Percentiles rank a stretch among this genome's conserved stretches.
These are phyloP conservation scores for Fusarium albosuccineum DNA, from an alignment of 2,329 filamentous ascomycete genomes.

Conservation along the genomic window DNA sequence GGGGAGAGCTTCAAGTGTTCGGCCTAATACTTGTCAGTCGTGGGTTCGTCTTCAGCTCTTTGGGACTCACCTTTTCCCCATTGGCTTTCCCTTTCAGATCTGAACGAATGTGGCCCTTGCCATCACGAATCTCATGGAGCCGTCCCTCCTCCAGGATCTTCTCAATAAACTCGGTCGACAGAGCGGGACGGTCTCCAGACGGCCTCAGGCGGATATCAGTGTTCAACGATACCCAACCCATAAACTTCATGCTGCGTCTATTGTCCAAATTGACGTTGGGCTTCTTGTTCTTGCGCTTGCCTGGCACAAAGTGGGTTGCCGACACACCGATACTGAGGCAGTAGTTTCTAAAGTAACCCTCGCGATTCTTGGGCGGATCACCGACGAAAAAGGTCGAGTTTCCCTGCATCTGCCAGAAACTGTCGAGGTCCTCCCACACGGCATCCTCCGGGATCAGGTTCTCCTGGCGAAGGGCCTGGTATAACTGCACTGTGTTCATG, in stretches of 20 bases:
- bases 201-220: background rate
- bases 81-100: slow-evolving; percentile 7
- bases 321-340: slow-evolving; percentile 37
- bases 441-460: slow-evolving; percentile 9
- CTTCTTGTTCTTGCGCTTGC: slow-evolving; percentile 19
- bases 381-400: slow-evolving; percentile 41
- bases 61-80: slow-evolving; percentile 3
- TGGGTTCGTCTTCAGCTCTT: background rate
- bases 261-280: slow-evolving; percentile 24
- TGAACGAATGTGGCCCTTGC: slow-evolving; percentile 13
- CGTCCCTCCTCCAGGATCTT: slow-evolving; percentile 16
- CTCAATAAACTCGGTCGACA: slow-evolving; percentile 14
- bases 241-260: slow-evolving; percentile 30
- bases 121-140: slow-evolving; percentile 3
- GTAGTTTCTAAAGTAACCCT: slow-evolving; percentile 43
- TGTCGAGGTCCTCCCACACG: slow-evolving; percentile 34
- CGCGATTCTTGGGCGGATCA: slow-evolving; percentile 25
- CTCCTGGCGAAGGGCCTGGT: slow-evolving; percentile 42
- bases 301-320: slow-evolving; percentile 33
- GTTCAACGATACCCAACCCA: slow-evolving; percentile 14
- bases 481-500: slow-evolving; percentile 36
- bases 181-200: background rate
- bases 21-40: slow-evolving; percentile 10
- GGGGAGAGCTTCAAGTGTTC: background rate
- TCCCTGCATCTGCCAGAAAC: slow-evolving; percentile 31